Evolutionary conservation across 352 stramenopile species (phyloP), one percentile per base, ranked within the genome.

Genomic region (Blastocystis sp.): DNA sequence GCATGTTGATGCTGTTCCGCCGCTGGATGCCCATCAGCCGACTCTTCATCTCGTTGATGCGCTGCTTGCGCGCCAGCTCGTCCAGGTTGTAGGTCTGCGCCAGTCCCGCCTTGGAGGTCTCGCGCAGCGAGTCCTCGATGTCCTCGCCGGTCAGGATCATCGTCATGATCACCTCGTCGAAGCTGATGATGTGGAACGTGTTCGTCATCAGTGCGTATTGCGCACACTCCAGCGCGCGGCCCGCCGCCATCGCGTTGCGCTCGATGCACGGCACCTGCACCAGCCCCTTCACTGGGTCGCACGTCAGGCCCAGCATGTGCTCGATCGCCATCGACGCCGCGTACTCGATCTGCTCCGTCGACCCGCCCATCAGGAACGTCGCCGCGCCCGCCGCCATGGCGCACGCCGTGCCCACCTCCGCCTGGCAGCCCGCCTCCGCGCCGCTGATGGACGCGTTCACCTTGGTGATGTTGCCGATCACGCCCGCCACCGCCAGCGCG

Each of bases 221-320:
- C n/a, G 79, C 79, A 21, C 76, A 71, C 59, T 90, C 89, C 79
- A 90, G 61, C 24, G 89, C 89, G 24, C 89, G 82, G 40, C 48
- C 78, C 3, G 89, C 89, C n/a, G 82, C 89, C 89, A 90, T 90
- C 54, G 87, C 89, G 57, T 90, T 90, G 38, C 89, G 87, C 62
- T 90, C 89, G 59, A 90, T 90, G 65, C 89, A 90, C 14, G 89
- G 89, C 43, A 90, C 87, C 74, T 90, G 89, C 21, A 90, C 89
- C 38, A 90, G 88, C 48, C 89, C 89, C 40, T 90, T 84, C 45
- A 89, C 76, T 3, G 89, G 89, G 60, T 90, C 89, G 65, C 89
- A 90, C 7, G 89, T 90, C 42, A 90, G 68, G 4, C 89, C 89
- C 17, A 90, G 64, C 48, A 66, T 80, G 62, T 90, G 89, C 63